Percentiles rank a stretch among this genome's conserved stretches.
Evolutionary conservation across 768 basidiomycete genomes (phyloP).

Genomic region (Suillus fuscotomentosus): DNA sequence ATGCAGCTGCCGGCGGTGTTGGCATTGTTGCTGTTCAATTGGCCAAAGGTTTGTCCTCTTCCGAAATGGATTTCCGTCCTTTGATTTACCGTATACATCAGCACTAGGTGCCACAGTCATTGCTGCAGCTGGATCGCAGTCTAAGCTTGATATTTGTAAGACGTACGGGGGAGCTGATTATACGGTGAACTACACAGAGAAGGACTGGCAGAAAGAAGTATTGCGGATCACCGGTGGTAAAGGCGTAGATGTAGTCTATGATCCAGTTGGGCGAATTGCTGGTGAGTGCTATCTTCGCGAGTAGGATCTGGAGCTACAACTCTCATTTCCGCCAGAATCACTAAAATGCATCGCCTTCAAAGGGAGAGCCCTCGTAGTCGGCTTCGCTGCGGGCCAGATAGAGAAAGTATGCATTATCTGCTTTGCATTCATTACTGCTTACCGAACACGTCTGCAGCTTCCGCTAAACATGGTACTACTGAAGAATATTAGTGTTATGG

Average conservation of each 20-base stretch:
- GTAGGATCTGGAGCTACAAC: not conserved
- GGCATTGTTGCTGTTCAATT: conserved; percentile 91
- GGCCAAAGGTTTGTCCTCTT: conserved; percentile 66
- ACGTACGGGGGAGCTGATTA: conserved; percentile 81
- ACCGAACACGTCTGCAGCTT: conserved; percentile 43
- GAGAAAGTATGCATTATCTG: conserved; percentile 16
- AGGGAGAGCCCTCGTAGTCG: conserved; percentile 89
- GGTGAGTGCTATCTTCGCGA: conserved; percentile 34
- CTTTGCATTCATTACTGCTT: not conserved
- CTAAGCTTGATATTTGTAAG: conserved; percentile 79
- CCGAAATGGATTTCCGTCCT: not conserved
- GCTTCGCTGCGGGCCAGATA: conserved; percentile 42
- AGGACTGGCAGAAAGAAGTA: conserved; percentile 90
- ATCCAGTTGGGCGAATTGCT: conserved; percentile 80
- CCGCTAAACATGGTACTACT: conserved; percentile 81
- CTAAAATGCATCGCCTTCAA: conserved; percentile 96
- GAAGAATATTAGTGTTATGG: conserved; percentile 83
- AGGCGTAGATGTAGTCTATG: conserved; percentile 86
- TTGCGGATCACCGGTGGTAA: conserved; percentile 77
- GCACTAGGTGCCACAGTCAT: conserved; percentile 93
- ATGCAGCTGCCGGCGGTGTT: conserved; percentile 95
- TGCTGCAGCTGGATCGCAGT: conserved; percentile 79
- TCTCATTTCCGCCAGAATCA: conserved; percentile 48
- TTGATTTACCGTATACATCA: conserved; percentile 24
- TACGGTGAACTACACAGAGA: conserved; percentile 72